Evolutionary conservation across 345 rosid genomes (phyloP), one percentile per base, ranked within the genome.

Genomic region (Crucihimalaya himalaica): DNA sequence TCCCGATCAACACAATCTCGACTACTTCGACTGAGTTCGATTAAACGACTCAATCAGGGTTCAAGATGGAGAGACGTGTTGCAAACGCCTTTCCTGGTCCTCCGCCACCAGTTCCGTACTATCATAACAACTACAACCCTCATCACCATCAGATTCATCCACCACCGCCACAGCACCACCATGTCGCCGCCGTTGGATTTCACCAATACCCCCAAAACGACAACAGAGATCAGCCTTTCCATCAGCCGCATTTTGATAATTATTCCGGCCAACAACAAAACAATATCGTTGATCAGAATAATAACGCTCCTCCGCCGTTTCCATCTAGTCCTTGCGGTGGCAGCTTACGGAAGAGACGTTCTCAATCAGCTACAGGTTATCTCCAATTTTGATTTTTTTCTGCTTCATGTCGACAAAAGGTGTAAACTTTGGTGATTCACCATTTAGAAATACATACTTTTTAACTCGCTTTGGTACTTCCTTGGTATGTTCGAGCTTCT

Each of bases 331-430:
- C 77, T 60, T 54, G 48, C 27, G 79, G 78, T 43, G 80, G 73
- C 16, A 72, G 63, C 71, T 57, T 47, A 25, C 83, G 86, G 64
- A 89, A 84, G 81, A 73, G 96, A 82, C 80, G 82, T 4, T 76
- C 80, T 66, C 71, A 45, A 40, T 42, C 86, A 21, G 63, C 77
- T 64, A 73, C 76, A 54, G 86, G 87, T 81, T 37, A 5, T 56
- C 12, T 56, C 67, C 32, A 27, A 35, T 55, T 52, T 55, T 65
- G 6, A 9, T 35, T 35, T 55, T 28, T 35, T 60, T 4, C 45
- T 18, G 29, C 47, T 51, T 52, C 37, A 2, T 37, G 15, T 29
- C 37, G 4, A 53, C 23, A 11, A 61, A 62, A 72, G 62, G 14
- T 53, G 46, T 39, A 0, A 40, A 51, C 19, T 62, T 72, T 62